phyloP scores from a whole-genome alignment of 129 eudicot genomes.

The Flaveria trinervia region DNA sequence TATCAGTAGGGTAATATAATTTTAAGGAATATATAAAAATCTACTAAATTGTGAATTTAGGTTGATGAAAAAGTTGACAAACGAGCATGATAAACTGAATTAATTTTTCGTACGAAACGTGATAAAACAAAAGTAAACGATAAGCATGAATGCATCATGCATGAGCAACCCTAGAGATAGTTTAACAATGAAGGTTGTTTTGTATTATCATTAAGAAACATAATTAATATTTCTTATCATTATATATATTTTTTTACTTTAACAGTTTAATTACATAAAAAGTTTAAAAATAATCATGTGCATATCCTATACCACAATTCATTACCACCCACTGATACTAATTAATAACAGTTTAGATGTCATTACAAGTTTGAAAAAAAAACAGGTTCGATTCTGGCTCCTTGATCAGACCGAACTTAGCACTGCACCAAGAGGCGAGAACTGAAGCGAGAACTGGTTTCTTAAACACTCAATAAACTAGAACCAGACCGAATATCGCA shows the following conservation, averaged over 20 bases:
- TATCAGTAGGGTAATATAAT: too few species aligned
- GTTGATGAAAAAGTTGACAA: background rate
- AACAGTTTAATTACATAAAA: background rate
- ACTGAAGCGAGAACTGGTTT: background rate
- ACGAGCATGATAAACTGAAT: background rate
- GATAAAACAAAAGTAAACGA: conserved; percentile 1
- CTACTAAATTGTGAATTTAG: background rate
- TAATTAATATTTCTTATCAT: background rate
- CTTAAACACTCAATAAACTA: background rate
- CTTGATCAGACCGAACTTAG: background rate
- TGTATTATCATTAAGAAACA: background rate
- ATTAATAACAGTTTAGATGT: background rate
- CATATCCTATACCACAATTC: background rate
- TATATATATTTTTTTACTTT: background rate
- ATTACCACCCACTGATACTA: background rate
- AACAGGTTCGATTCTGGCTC: background rate
- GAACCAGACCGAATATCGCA: background rate
- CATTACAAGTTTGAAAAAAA: background rate
- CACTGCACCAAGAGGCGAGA: background rate
- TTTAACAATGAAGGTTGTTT: background rate
- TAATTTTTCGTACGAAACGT: background rate
- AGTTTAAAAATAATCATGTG: background rate
- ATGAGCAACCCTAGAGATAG: background rate
- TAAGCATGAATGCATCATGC: background rate
- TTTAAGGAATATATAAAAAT: background rate